These are phyloP conservation scores for Atalantia buxifolia DNA, from an alignment of 345 rosid species.

Conservation along the genomic window DNA sequence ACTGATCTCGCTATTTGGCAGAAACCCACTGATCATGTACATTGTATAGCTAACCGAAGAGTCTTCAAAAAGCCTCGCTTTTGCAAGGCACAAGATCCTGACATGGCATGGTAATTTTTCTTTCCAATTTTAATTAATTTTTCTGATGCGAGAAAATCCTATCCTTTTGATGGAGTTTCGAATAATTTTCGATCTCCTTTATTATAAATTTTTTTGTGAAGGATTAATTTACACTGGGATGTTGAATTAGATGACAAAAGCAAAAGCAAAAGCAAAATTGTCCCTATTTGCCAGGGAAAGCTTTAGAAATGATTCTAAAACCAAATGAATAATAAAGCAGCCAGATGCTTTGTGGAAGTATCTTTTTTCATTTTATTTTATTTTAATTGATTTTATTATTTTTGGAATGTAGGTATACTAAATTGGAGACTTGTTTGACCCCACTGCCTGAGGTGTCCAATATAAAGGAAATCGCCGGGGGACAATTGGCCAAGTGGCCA, in stretches of 20 bases:
- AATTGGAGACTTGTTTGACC: conserved; percentile 79
- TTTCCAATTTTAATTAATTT: no score
- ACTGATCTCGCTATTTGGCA: conserved; percentile 83
- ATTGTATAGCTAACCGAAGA: conserved; percentile 53
- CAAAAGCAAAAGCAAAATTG: conserved; percentile 11
- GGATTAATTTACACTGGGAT: neutral
- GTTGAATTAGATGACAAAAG: neutral
- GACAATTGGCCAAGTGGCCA: conserved; percentile 73
- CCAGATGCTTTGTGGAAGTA: neutral
- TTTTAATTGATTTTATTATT: neutral
- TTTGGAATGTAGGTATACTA: conserved; percentile 61
- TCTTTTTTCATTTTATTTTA: neutral
- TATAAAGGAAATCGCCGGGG: conserved; percentile 67
- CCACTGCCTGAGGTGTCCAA: conserved; percentile 69
- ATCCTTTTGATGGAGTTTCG: no score
- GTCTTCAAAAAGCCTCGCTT: conserved; percentile 56
- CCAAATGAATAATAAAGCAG: conserved; percentile 23
- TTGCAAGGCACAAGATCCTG: conserved; percentile 66
- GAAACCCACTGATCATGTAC: conserved; percentile 80
- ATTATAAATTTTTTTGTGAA: neutral
- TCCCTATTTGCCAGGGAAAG: neutral
- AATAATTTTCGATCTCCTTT: neutral
- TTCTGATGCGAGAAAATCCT: no score
- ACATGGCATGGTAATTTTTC: conserved; percentile 67
- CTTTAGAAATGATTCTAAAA: conserved; percentile 31